Evolutionary conservation across 2,329 filamentous ascomycete species (phyloP).

Genomic region (Nemania bipapillata): DNA sequence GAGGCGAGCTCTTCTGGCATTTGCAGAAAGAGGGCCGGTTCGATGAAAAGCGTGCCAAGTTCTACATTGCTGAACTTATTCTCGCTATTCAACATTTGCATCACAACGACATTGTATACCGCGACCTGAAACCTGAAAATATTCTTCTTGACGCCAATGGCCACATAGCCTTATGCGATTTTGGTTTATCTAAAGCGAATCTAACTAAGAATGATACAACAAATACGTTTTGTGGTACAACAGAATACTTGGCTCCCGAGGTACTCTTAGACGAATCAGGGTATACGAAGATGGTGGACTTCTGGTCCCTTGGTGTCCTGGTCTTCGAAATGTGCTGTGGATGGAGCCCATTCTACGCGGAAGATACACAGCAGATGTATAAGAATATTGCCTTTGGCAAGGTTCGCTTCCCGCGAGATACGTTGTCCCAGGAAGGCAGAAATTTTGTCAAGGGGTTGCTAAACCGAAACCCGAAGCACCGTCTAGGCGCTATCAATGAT

Average conservation of each 20-base stretch:
- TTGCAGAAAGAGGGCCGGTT: constrained; percentile 96
- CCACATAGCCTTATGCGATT: constrained; percentile 97
- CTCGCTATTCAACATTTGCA: constrained; percentile 94
- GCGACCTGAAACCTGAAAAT: constrained; percentile 97
- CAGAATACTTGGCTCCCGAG: constrained; percentile 95
- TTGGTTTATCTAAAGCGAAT: constrained; percentile 96
- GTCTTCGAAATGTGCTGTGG: constrained; percentile 99
- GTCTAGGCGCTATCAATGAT: constrained; percentile 88
- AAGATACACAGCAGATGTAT: constrained; percentile 99
- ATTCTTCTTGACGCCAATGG: constrained; percentile 96
- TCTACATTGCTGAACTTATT: constrained; percentile 98
- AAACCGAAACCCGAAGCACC: constrained; percentile 95
- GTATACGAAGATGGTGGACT: constrained; percentile 99
- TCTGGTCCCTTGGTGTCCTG: constrained; percentile 96
- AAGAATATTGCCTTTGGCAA: constrained; percentile 99
- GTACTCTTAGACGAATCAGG: constrained; percentile 95
- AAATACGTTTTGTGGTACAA: constrained; percentile 98
- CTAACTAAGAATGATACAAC: constrained; percentile 96
- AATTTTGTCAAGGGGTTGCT: constrained; percentile 98
- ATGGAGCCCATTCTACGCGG: constrained; percentile 98
- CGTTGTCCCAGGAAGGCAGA: constrained; percentile 89
- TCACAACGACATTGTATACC: constrained; percentile 96
- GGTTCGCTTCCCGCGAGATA: constrained; percentile 94
- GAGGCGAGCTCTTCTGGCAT: constrained; percentile 98
- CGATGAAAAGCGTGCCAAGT: constrained; percentile 92